Evolutionary conservation across 1,284 basidiomycete genomes (phyloP), one percentile per base, ranked within the genome.

Genomic region (Dichomitus squalens): DNA sequence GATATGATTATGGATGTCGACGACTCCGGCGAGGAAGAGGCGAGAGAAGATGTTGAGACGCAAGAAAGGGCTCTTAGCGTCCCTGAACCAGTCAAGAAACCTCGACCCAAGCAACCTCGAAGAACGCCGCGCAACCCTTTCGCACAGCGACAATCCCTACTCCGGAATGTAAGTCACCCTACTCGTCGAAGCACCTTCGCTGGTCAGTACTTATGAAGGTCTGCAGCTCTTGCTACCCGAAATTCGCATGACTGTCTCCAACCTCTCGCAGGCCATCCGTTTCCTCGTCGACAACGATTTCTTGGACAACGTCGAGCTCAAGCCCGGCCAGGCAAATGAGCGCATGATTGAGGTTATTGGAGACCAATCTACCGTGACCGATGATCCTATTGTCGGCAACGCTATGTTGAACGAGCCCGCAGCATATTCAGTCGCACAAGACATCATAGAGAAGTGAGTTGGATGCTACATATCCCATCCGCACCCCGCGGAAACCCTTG

Each of bases 271-370:
- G 73, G 93, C 92, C 2, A 92, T 98, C 66, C 87, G 87, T 33
- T 99, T 98, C 73, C 74, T 98, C 14, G 93, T 94, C 2, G 90
- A 93, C 61, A 99, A 99, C 66, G 87, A 95, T 67, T 96, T 96
- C 76, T 76, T 99, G 14, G 76, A 82, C 46, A 83, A 84, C 47
- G 94, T 98, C 1, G 96, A 98, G 73, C 73, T 90, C 20, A 82
- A 81, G 44, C 86, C 89, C 12, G 96, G 96, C 0, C 84, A 95
- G 67, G 89, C 90, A 1, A 78, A 83, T 23, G 83, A 88, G 57
- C 81, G 84, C 65, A 77, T 79, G 68, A 90, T 92, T 25, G 76
- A 89, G 66, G 84, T 91, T 23, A 67, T 88, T 53, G 71, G 66
- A 33, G 70, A 70, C 31, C 60, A 64, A 21, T 46, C 62, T 33